A percentile compares a stretch with the other conserved stretches of the same genome.
Conservation (phyloP, 73 alveolate genomes). For the Effrenium voratum region DNA sequence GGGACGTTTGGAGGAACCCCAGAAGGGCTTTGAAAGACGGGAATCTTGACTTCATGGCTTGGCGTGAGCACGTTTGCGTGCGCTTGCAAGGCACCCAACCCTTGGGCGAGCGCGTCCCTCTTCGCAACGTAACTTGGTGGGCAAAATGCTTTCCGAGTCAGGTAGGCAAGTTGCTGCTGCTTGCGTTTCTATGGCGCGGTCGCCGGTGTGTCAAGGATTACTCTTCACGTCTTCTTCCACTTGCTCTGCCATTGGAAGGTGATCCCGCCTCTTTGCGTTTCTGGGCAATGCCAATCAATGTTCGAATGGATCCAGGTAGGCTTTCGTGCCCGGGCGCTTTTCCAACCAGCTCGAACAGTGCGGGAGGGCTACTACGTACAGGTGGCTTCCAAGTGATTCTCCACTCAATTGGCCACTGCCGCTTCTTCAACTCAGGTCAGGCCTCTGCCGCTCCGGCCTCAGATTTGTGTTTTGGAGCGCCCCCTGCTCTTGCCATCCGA, state of each 20-base stretch:
- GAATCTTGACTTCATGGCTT: no score
- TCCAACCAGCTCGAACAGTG: slow-evolving; percentile 54
- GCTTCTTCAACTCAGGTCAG: not conserved
- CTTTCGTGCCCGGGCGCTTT: slow-evolving; percentile 46
- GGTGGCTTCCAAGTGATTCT: not conserved
- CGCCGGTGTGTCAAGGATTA: slow-evolving; percentile 4
- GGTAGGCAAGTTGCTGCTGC: not conserved
- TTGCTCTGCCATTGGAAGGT: slow-evolving; percentile 86
- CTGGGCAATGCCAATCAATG: not conserved
- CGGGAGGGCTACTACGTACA: slow-evolving; percentile 87
- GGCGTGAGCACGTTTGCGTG: not conserved
- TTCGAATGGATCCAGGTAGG: not conserved
- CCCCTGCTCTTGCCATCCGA: not conserved
- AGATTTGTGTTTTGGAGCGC: not conserved
- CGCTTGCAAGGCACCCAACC: slow-evolving; percentile 70
- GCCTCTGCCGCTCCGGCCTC: slow-evolving; percentile 8
- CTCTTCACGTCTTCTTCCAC: slow-evolving; percentile 78
- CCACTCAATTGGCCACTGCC: not conserved
- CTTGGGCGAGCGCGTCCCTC: slow-evolving; percentile 86
- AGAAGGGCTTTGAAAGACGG: not conserved
- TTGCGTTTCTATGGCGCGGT: not conserved
- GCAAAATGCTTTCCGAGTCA: not conserved
- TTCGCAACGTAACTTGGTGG: slow-evolving; percentile 55
- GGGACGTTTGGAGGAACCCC: not conserved
- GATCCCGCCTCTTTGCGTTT: not conserved